Percentiles rank a stretch among this genome's conserved stretches.
Evolutionary conservation across 176 grass and related monocot genomes (phyloP).

Genomic region (Oryza meridionalis): DNA sequence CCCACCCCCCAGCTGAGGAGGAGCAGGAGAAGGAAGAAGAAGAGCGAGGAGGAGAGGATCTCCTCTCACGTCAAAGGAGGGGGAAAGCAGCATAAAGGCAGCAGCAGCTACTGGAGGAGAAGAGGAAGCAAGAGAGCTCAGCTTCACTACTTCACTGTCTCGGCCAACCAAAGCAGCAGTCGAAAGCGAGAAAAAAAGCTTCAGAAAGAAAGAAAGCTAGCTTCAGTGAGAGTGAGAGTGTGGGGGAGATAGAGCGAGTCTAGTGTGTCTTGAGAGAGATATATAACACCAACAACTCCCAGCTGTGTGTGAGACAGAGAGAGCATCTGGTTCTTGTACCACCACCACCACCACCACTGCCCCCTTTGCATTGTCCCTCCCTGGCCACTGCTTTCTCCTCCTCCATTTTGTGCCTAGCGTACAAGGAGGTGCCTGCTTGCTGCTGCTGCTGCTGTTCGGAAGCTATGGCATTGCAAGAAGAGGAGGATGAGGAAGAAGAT

Average conservation of each 20-base stretch:
- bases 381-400: not conserved
- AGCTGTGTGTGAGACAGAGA: not conserved
- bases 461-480: conserved; percentile 51
- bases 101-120: not conserved
- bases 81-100: conserved; percentile 59
- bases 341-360: conserved; percentile 11
- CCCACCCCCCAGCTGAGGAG: conserved; percentile 39
- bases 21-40: not conserved
- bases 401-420: not conserved
- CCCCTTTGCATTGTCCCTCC: not conserved
- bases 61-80: conserved; percentile 46
- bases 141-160: conserved; percentile 27
- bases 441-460: not conserved
- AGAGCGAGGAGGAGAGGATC: conserved; percentile 41
- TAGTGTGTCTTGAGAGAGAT: not conserved
- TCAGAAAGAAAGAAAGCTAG: conserved; percentile 31
- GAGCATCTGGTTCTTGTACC: conserved; percentile 44
- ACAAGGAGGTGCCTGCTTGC: not conserved
- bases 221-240: not conserved
- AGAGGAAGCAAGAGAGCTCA: not conserved
- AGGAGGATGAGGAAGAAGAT: conserved; percentile 11
- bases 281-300: not conserved
- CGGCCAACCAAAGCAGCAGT: not conserved
- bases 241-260: not conserved
- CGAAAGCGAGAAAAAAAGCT: conserved; percentile 30